A percentile compares a stretch with the other conserved stretches of the same genome.
Evolutionary conservation across 2,329 filamentous ascomycete species (phyloP).

Genomic region (Stromatinia cepivora): DNA sequence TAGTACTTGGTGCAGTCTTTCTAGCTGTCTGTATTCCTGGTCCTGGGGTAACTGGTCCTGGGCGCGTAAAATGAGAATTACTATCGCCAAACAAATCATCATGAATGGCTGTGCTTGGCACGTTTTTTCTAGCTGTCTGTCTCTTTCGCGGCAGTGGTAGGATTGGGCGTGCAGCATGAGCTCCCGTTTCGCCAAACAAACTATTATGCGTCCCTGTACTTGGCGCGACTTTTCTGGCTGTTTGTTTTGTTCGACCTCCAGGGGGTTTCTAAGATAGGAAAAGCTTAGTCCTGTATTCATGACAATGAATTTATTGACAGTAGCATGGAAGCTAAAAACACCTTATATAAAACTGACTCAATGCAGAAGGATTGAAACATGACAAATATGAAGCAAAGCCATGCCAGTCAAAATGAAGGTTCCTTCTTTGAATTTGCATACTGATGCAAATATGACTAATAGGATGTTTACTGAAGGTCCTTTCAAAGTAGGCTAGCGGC

Average conservation of each 20-base stretch:
- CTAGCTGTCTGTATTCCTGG: slow-evolving; percentile 22
- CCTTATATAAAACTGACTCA: background rate
- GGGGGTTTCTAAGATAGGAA: slow-evolving; percentile 3
- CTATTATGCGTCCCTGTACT: slow-evolving; percentile 12
- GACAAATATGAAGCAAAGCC: background rate
- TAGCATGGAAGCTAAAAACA: background rate
- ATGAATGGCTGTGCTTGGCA: background rate
- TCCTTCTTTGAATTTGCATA: background rate
- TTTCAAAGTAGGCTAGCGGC: background rate
- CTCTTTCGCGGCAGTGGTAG: slow-evolving; percentile 17
- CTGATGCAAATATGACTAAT: background rate
- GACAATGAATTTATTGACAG: background rate
- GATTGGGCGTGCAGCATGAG: slow-evolving; percentile 2
- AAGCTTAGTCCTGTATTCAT: background rate
- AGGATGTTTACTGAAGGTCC: no score
- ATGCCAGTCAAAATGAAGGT: background rate
- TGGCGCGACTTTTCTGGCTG: slow-evolving; percentile 22
- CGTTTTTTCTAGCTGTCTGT: slow-evolving; percentile 22
- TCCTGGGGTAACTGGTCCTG: background rate
- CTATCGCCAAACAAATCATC: background rate
- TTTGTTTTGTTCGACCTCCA: slow-evolving; percentile 21
- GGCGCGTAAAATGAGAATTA: background rate
- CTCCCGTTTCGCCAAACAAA: slow-evolving; percentile 2
- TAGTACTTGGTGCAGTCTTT: slow-evolving; percentile 10
- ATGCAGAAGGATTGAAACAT: background rate